Evolutionary conservation across 768 basidiomycete genomes (phyloP).

Genomic region (Pisolithus marmoratus): DNA sequence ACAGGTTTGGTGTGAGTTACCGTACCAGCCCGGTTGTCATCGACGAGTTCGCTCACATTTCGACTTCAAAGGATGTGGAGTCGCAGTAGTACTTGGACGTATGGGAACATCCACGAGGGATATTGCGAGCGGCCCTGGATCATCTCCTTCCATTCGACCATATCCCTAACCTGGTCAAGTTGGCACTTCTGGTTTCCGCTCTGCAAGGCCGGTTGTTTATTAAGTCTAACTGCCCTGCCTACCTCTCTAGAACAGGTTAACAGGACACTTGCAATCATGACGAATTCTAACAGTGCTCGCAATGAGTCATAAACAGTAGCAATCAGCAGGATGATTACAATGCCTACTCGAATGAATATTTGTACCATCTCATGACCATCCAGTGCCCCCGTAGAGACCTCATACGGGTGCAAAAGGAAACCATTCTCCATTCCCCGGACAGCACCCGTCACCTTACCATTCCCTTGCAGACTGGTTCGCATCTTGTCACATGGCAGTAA

Average conservation of each 20-base stretch:
- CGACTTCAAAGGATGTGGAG: no score
- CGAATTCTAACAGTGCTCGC: constrained; percentile 59
- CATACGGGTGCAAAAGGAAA: neutral
- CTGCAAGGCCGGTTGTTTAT: constrained; percentile 27
- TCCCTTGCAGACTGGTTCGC: neutral
- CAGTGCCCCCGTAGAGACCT: neutral
- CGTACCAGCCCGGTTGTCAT: no score
- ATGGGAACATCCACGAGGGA: no score
- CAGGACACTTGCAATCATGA: constrained; percentile 54
- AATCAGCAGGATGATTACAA: neutral
- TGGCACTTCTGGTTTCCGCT: constrained; percentile 60
- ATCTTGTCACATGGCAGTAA: neutral
- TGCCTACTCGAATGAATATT: neutral
- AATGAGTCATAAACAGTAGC: constrained; percentile 15
- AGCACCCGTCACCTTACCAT: neutral
- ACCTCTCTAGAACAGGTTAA: neutral
- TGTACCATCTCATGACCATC: neutral
- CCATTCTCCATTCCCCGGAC: neutral
- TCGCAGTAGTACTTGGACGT: no score
- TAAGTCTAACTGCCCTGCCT: neutral
- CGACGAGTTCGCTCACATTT: no score
- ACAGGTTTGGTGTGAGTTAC: no score
- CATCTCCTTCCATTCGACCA: constrained; percentile 54
- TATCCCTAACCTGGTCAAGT: constrained; percentile 46
- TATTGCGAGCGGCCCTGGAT: constrained; percentile 40